These are phyloP conservation scores for Colletotrichum sp. DNA, from an alignment of 2,329 filamentous ascomycete genomes.

Conservation along the genomic window DNA sequence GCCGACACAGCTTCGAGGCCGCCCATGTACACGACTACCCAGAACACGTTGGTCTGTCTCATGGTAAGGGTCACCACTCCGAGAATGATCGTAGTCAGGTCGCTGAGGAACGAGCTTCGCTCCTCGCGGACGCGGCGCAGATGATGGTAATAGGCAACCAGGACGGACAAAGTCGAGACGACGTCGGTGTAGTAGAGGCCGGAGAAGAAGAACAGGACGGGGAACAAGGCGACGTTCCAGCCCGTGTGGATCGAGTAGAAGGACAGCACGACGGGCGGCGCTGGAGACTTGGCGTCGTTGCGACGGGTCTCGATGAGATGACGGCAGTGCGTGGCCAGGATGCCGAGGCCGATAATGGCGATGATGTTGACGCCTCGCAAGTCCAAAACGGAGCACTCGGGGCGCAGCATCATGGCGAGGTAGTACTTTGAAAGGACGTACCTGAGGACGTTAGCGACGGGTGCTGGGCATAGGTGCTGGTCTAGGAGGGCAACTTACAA, in stretches of 20 bases:
- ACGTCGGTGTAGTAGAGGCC: slow-evolving; percentile 95
- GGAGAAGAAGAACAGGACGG: slow-evolving; percentile 94
- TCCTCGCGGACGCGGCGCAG: slow-evolving; percentile 46
- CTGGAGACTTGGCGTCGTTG: not conserved
- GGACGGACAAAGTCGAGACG: slow-evolving; percentile 76
- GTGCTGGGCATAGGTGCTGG: not conserved
- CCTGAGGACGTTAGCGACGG: slow-evolving; percentile 29
- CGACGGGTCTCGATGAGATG: slow-evolving; percentile 51
- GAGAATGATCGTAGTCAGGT: slow-evolving; percentile 52
- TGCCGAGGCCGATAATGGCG: slow-evolving; percentile 45
- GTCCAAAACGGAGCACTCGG: slow-evolving; percentile 41
- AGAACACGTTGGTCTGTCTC: slow-evolving; percentile 96
- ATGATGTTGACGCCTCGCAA: slow-evolving; percentile 57
- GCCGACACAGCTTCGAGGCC: slow-evolving; percentile 61
- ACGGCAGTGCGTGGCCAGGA: slow-evolving; percentile 57
- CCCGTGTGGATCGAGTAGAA: slow-evolving; percentile 63
- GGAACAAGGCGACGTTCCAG: slow-evolving; percentile 84
- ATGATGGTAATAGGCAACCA: slow-evolving; percentile 70
- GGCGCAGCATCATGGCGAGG: slow-evolving; percentile 21
- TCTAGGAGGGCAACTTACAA: slow-evolving; percentile 54
- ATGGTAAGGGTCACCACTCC: slow-evolving; percentile 76
- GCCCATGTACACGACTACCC: slow-evolving; percentile 82
- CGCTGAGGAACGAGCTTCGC: slow-evolving; percentile 38
- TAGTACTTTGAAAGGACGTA: slow-evolving; percentile 51
- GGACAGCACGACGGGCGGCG: slow-evolving; percentile 32